Evolutionary conservation across 495 filamentous ascomycete genomes (phyloP).

Genomic region (Elasticomyces elasticus): DNA sequence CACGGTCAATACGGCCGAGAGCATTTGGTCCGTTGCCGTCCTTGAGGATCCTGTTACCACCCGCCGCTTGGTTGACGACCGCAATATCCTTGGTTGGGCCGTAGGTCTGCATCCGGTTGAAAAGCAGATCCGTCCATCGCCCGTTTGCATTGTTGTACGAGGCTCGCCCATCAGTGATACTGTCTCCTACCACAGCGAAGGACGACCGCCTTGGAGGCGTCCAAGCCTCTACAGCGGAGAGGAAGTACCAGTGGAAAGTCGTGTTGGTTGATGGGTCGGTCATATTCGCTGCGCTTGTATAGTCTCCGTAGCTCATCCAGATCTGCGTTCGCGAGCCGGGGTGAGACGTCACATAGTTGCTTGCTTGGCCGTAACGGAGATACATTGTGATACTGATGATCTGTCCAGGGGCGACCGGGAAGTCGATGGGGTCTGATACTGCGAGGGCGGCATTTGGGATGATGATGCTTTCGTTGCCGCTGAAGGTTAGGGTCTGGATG

Average conservation of each 20-base stretch:
- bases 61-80: conserved; percentile 63
- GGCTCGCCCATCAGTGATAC: conserved; percentile 62
- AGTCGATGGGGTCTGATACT: conserved; percentile 55
- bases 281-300: conserved; percentile 38
- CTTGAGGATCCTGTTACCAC: conserved; percentile 55
- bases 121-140: conserved; percentile 56
- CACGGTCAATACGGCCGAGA: conserved; percentile 52
- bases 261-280: conserved; percentile 26
- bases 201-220: conserved; percentile 35
- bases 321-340: conserved; percentile 59
- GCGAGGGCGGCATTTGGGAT: conserved; percentile 50
- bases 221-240: conserved; percentile 52
- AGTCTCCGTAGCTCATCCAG: conserved; percentile 47
- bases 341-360: conserved; percentile 51
- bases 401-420: conserved; percentile 38
- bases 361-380: conserved; percentile 45
- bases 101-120: conserved; percentile 44
- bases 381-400: conserved; percentile 52
- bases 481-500: conserved; percentile 47
- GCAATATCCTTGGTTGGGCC: conserved; percentile 39
- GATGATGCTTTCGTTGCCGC: conserved; percentile 38
- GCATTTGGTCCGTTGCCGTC: conserved; percentile 56
- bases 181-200: conserved; percentile 59
- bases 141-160: conserved; percentile 56
- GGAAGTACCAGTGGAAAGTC: conserved; percentile 36